Evolutionary conservation across 192 early-diverging fungal species (phyloP), one percentile per base, ranked within the genome.

Genomic region (Funneliformis mosseae): DNA sequence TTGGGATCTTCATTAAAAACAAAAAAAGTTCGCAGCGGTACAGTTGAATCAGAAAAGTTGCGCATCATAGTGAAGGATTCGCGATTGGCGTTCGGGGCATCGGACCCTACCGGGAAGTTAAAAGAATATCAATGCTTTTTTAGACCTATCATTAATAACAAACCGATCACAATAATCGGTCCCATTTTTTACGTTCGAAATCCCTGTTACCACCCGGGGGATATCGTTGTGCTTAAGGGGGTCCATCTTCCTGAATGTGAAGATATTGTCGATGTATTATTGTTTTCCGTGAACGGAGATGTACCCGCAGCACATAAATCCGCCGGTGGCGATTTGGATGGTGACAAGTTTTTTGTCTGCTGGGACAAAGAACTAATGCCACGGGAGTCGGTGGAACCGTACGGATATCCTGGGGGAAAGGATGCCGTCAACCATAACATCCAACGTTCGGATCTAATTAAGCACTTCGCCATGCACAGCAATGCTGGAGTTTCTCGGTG

Each of bases 311-410:
- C 93, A 5, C 92, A 91, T 61, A 92, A 90, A 90, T 91, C 93
- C 63, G 86, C 88, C 68, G 94, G 94, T 46, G 94, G 94, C 8
- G 94, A 95, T 84, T 81, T 95, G 23, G 94, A 95, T 76, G 94
- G 94, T 28, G 94, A 95, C 84, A 88, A 89, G 72, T 91, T 80
- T 81, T 90, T 86, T 87, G 83, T 88, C 1, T 83, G 89, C 28
- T 92, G 91, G 91, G 91, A 92, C 80, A 81, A 80, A 1, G 70
- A 78, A 27, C 84, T 91, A 16, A 83, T 91, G 27, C 85, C 86
- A 1, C 75, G 46, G 0, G 83, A 81, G 33, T 79, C 62, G 4
- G 62, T 25, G 8, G 62, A 64, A 25, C 25, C 62, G 23, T 64
- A 64, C 27, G 62, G 62, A 64, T 64, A 64, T 64, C 62, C 62